Conservation (phyloP, 2,329 filamentous ascomycete genomes). For the Phaeosphaeria sp. region DNA sequence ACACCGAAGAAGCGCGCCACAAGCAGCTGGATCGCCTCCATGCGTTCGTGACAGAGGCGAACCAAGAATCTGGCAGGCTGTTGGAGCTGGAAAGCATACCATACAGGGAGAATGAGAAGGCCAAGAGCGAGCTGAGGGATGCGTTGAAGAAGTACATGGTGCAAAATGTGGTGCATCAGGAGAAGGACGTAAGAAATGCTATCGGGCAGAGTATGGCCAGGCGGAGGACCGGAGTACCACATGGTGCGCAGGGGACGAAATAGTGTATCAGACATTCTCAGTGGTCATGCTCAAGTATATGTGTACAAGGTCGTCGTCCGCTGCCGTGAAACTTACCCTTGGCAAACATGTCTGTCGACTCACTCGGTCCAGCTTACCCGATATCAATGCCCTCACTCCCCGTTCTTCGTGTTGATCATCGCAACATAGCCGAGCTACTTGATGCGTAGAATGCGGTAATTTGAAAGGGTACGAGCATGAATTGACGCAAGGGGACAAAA, state of each 20-base stretch:
- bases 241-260: slow-evolving; percentile 56
- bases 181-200: slow-evolving; percentile 82
- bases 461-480: too few relatives aligned
- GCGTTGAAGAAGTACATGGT: slow-evolving; percentile 87
- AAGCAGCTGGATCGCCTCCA: slow-evolving; percentile 74
- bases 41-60: slow-evolving; percentile 63
- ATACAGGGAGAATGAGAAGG: slow-evolving; percentile 73
- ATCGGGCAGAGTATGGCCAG: slow-evolving; percentile 71
- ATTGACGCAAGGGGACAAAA: too few relatives aligned
- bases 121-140: slow-evolving; percentile 65
- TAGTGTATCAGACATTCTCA: slow-evolving; percentile 6
- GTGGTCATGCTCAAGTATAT: neutral
- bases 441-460: too few relatives aligned
- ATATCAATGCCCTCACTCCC: too few relatives aligned
- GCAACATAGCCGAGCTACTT: too few relatives aligned
- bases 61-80: slow-evolving; percentile 72
- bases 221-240: slow-evolving; percentile 66
- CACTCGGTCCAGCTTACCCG: neutral
- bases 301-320: neutral
- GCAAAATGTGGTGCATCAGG: slow-evolving; percentile 75
- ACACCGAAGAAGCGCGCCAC: slow-evolving; percentile 47
- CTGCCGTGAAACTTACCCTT: neutral
- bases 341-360: neutral
- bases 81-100: slow-evolving; percentile 82
- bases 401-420: too few relatives aligned